Base-by-base conservation (phyloP, 495 filamentous ascomycete genomes). In the Lepraria neglecta region DNA sequence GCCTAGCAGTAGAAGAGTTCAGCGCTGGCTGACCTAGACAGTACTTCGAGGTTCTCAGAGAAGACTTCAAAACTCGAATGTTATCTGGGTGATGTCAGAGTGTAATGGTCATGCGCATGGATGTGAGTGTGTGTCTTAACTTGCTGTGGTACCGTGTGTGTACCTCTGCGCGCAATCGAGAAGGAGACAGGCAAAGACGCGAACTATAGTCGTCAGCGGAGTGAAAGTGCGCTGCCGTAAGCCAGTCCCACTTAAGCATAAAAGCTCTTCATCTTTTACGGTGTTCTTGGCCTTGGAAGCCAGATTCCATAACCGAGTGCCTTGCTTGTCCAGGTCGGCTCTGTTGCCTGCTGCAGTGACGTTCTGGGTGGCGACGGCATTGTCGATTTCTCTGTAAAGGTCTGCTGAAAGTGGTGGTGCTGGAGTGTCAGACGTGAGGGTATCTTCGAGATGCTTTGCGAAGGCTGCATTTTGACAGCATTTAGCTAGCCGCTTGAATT, bases 111-210 rank as follows among this genome's bases (percentile, higher is more conserved):
- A 14, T 11, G 35, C 31, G n/a, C 15, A 21, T 30, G 5, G 21
- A 46, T 19, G n/a, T 56, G 28, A 45, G 30, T 30, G 19, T 46
- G 19, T 43, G 14, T 19, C 30, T 19, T 30, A 24, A 67, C 62
- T 67, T 33, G 56, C 35, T 43, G 45, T 45, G 52, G 57, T 31
- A 27, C 59, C 59, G 27, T 59, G 48, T 17, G 58, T 33, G 44
- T 45, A 54, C 28, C 57, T 73, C 64, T 82, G 78, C 30, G 84
- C 84, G 45, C 79, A 71, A 33, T 85, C 87, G 44, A 96, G 72
- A 62, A 96, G 74, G 30, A 84, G 73, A 64, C 87, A 91, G 3
- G 87, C 84, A 58, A 94, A 81, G 35, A 84, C 78, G 55, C 85
- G 84, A 5, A 82, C 79, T 72, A 33, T n/a, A 46, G 3, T 4